A percentile compares a stretch with the other conserved stretches of the same genome.
Evolutionary conservation across 495 filamentous ascomycete genomes (phyloP).

Genomic region (Pyrenopolyporus hunteri): DNA sequence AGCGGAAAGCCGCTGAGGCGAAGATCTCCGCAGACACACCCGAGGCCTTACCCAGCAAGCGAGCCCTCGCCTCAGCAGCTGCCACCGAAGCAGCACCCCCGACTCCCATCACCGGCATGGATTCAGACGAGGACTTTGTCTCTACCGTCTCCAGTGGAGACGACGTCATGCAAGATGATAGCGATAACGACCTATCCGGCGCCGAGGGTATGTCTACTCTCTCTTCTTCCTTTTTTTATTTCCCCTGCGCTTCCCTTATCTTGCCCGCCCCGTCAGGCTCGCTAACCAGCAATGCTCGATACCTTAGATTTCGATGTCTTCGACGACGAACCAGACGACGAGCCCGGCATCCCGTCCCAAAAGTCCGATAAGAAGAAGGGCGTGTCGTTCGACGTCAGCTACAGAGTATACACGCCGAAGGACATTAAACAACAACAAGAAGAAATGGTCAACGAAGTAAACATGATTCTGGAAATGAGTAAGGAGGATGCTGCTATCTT

Average conservation of each 20-base stretch:
- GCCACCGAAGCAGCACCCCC: constrained; percentile 57
- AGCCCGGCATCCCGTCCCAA: constrained; percentile 78
- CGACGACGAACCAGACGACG: constrained; percentile 71
- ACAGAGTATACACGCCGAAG: constrained; percentile 74
- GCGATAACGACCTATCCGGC: constrained; percentile 73
- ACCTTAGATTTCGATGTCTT: constrained; percentile 68
- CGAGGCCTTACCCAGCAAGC: constrained; percentile 54
- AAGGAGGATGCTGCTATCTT: constrained; percentile 89
- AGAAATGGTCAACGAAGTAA: constrained; percentile 83
- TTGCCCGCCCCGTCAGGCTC: background rate
- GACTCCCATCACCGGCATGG: constrained; percentile 81
- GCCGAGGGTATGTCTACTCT: constrained; percentile 68
- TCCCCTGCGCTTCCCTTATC: background rate
- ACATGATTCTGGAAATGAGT: constrained; percentile 82
- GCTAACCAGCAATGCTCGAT: constrained; percentile 2
- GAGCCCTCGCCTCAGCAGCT: constrained; percentile 58
- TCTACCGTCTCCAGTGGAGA: constrained; percentile 80
- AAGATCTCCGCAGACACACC: constrained; percentile 55
- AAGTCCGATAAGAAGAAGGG: constrained; percentile 71
- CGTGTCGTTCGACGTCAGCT: constrained; percentile 83
- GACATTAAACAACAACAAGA: constrained; percentile 86
- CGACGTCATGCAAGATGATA: constrained; percentile 76
- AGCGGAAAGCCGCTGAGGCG: constrained; percentile 91
- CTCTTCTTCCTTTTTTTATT: background rate
- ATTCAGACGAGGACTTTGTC: constrained; percentile 96